Conservation (phyloP, 495 filamentous ascomycete genomes). For the Lepidopterella palustris region DNA sequence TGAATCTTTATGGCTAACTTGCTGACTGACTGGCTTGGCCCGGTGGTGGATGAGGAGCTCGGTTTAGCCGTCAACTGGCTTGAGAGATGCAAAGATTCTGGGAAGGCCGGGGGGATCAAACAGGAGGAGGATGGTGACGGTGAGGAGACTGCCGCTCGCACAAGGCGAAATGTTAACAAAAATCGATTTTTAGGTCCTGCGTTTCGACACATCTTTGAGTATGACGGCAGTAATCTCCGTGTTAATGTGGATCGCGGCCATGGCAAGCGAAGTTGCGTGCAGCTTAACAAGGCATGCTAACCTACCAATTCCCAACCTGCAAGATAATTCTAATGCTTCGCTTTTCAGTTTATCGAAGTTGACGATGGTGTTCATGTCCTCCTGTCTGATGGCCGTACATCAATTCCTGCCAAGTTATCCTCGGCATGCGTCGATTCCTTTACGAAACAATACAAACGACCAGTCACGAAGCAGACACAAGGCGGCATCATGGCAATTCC, state of each 20-base stretch:
- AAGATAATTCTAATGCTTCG: background rate
- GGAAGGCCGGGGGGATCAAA: background rate
- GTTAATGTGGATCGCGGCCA: background rate
- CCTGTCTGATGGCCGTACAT: background rate
- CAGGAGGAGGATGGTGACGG: background rate
- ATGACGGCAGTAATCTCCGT: conserved; percentile 27
- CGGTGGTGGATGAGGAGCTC: background rate
- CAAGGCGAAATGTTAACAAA: background rate
- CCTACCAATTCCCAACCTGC: background rate
- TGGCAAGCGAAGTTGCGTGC: background rate
- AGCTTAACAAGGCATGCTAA: background rate
- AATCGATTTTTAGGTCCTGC: background rate
- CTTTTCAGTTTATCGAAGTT: background rate
- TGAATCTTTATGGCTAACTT: background rate
- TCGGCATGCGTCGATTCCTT: background rate
- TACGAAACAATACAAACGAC: background rate
- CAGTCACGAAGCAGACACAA: background rate
- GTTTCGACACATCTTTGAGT: conserved; percentile 13
- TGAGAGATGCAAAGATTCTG: background rate
- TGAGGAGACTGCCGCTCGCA: background rate
- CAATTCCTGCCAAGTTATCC: background rate
- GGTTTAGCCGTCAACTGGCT: background rate
- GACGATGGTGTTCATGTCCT: background rate
- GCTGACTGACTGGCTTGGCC: conserved; percentile 1
- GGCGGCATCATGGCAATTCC: background rate